These are phyloP conservation scores for Podospora fimiseda DNA, from an alignment of 495 filamentous ascomycete genomes.

Conservation along the genomic window DNA sequence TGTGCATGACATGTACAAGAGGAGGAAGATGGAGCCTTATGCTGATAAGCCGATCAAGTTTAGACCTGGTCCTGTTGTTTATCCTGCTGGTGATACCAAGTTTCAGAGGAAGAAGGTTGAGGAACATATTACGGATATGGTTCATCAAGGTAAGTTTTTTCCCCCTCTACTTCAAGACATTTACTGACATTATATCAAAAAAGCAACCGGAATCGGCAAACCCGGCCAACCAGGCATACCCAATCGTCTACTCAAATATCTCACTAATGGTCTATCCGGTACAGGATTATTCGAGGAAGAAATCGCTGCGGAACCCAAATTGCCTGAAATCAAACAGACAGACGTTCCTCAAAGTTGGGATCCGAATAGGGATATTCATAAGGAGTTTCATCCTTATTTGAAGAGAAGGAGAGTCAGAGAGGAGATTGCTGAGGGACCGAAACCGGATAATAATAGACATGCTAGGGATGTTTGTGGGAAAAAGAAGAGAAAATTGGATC, in stretches of 20 bases:
- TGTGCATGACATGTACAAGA: conserved; percentile 8
- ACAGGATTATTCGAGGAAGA: not conserved
- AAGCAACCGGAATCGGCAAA: not conserved
- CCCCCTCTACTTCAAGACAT: not conserved
- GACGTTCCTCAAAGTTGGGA: not conserved
- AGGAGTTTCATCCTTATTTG: not conserved
- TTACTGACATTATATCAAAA: not conserved
- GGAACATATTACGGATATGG: not conserved
- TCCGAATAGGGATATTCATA: not conserved
- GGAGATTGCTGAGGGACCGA: not conserved
- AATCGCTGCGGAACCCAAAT: not conserved
- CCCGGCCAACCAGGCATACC: not conserved
- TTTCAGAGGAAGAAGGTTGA: not conserved
- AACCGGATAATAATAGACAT: not conserved
- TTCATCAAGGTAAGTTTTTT: not conserved
- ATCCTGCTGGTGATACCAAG: not conserved
- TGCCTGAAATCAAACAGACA: not conserved
- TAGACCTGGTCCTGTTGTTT: conserved; percentile 11
- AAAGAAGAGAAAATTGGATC: not conserved
- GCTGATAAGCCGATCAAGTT: conserved; percentile 13
- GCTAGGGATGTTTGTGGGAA: not conserved
- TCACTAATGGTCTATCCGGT: not conserved
- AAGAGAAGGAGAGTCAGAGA: not conserved
- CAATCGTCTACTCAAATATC: not conserved
- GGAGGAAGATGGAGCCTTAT: conserved; percentile 17